phyloP scores from a whole-genome alignment of 1,284 basidiomycete species.

The Cutaneotrichosporon daszewskae region DNA sequence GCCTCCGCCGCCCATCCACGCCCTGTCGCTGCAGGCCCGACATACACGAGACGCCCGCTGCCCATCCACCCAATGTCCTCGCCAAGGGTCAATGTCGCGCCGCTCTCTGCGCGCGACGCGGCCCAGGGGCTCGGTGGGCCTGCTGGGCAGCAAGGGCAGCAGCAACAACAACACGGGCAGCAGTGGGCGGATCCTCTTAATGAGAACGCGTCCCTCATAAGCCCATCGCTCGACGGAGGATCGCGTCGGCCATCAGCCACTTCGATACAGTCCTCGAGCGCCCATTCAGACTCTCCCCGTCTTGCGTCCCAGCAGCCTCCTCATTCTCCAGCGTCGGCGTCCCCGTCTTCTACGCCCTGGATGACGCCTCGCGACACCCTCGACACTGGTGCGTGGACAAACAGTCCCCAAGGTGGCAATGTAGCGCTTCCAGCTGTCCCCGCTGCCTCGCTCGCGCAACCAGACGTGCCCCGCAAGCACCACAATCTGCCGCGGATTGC shows the following conservation, averaged over 20 bases:
- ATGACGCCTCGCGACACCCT: conserved; percentile 5
- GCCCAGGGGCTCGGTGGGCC: too few species aligned
- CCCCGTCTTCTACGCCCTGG: conserved; percentile 21
- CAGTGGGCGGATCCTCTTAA: too few species aligned
- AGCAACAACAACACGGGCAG: neutral
- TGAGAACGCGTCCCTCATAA: neutral
- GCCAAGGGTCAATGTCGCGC: neutral
- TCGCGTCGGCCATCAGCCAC: conserved; percentile 3
- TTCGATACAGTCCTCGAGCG: conserved; percentile 1
- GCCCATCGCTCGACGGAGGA: neutral
- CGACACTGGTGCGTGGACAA: conserved; percentile 4
- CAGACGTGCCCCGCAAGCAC: neutral
- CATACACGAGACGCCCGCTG: too few species aligned
- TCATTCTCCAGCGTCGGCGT: conserved; percentile 19
- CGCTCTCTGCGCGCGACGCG: conserved; percentile 1
- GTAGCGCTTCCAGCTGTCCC: neutral
- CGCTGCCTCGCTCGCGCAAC: neutral
- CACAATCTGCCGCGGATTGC: conserved; percentile 26
- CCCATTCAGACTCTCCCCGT: conserved; percentile 1
- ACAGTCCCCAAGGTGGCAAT: conserved; percentile 1
- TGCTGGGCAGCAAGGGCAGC: neutral
- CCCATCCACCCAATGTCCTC: conserved; percentile 7
- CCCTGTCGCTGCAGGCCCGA: too few species aligned
- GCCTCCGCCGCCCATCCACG: too few species aligned
- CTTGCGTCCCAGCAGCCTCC: neutral